A percentile compares a stretch with the other conserved stretches of the same genome.
phyloP scores from a whole-genome alignment of 2,329 filamentous ascomycete genomes.

The Alternaria sp. region DNA sequence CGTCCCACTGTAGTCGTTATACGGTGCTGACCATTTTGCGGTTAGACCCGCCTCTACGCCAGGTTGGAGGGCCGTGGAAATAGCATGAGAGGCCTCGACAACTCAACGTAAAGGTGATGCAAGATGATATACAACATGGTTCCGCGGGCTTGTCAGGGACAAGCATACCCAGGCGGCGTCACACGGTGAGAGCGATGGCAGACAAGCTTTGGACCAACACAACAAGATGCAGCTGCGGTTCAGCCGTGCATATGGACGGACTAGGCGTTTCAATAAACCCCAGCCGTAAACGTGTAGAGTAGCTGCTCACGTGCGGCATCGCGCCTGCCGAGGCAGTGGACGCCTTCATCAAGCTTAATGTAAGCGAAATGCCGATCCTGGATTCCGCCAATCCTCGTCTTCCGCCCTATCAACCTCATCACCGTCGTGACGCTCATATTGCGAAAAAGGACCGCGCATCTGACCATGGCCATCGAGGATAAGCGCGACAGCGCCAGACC shows the following conservation, averaged over 20 bases:
- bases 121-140: neutral
- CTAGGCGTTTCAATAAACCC: neutral
- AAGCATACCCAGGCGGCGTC: neutral
- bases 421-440: conserved; percentile 2
- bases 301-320: conserved; percentile 7
- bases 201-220: neutral
- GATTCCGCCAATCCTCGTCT: conserved; percentile 14
- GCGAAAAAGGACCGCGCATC: conserved; percentile 6
- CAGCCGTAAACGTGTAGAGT: neutral
- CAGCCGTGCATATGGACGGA: neutral
- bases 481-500: neutral
- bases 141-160: neutral
- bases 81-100: neutral
- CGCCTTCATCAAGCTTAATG: conserved; percentile 13
- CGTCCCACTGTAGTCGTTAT: neutral
- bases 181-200: neutral
- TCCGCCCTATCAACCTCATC: conserved; percentile 12
- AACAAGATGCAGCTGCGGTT: conserved; percentile 2
- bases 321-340: conserved; percentile 3
- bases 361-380: conserved; percentile 10
- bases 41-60: neutral
- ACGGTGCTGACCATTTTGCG: neutral
- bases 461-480: conserved; percentile 1
- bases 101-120: neutral
- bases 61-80: neutral